A percentile compares a stretch with the other conserved stretches of the same genome.
Evolutionary conservation across 768 basidiomycete genomes (phyloP).

Genomic region (Lanmaoa pseudosensibilis): DNA sequence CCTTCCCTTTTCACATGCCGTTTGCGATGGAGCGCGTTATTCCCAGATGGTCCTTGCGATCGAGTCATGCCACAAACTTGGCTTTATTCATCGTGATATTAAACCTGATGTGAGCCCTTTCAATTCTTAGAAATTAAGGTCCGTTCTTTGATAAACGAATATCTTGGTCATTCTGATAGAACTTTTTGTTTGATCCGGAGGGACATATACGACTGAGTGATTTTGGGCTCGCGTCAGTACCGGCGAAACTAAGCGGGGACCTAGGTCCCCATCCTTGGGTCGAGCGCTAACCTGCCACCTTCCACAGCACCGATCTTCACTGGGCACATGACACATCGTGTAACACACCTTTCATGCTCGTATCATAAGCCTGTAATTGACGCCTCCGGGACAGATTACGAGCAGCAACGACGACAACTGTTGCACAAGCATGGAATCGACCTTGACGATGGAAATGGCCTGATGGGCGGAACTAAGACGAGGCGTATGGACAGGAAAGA

Average conservation of each 20-base stretch:
- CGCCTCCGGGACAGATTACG: slow-evolving; percentile 64
- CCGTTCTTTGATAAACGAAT: slow-evolving; percentile 26
- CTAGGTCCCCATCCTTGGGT: slow-evolving; percentile 14
- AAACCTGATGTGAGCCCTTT: slow-evolving; percentile 76
- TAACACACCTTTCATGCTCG: slow-evolving; percentile 31
- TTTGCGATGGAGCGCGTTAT: slow-evolving; percentile 29
- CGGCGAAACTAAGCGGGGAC: slow-evolving; percentile 26
- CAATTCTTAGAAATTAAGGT: slow-evolving; percentile 30
- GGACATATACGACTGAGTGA: slow-evolving; percentile 95
- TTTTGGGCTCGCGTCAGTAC: slow-evolving; percentile 89
- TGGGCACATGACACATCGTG: slow-evolving; percentile 97
- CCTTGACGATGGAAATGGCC: slow-evolving; percentile 73
- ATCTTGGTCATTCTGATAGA: slow-evolving; percentile 48
- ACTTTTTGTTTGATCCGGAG: slow-evolving; percentile 91
- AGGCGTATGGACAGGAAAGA: slow-evolving; percentile 80
- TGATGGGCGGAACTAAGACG: slow-evolving; percentile 68
- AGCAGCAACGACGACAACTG: slow-evolving; percentile 86
- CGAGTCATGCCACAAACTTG: slow-evolving; percentile 89
- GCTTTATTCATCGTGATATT: slow-evolving; percentile 98
- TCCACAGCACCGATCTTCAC: slow-evolving; percentile 79
- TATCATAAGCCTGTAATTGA: slow-evolving; percentile 14
- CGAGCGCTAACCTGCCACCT: slow-evolving; percentile 21
- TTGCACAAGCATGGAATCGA: slow-evolving; percentile 94
- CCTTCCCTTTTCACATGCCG: slow-evolving; percentile 21
- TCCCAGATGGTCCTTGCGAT: slow-evolving; percentile 90